Evolutionary conservation across 2,329 filamentous ascomycete species (phyloP).

Genomic region (Sporothrix humicola): DNA sequence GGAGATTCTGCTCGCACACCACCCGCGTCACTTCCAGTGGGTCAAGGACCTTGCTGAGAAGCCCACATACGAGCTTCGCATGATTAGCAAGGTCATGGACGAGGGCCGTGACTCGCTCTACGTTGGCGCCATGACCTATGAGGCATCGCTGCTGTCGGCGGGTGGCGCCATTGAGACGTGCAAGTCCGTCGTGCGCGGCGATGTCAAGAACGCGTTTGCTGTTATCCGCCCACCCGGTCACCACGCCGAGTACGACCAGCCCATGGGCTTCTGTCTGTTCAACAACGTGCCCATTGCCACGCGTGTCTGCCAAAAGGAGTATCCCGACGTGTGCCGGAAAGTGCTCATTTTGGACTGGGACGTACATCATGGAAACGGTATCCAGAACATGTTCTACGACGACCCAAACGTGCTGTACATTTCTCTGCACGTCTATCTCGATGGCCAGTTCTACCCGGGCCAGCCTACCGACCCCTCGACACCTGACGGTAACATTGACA

Average conservation of each 20-base stretch:
- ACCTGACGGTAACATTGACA: constrained; percentile 66
- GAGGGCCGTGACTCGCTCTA: constrained; percentile 77
- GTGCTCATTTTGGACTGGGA: constrained; percentile 94
- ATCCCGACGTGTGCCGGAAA: constrained; percentile 81
- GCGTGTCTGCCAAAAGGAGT: constrained; percentile 82
- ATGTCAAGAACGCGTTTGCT: constrained; percentile 92
- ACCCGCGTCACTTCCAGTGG: constrained; percentile 77
- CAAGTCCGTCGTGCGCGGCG: constrained; percentile 81
- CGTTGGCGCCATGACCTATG: constrained; percentile 80
- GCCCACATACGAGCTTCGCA: constrained; percentile 68
- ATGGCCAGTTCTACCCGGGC: constrained; percentile 85
- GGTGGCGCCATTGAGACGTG: constrained; percentile 96
- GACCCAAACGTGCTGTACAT: constrained; percentile 96
- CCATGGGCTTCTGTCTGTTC: constrained; percentile 96
- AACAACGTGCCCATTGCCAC: constrained; percentile 96
- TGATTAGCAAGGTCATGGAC: constrained; percentile 66
- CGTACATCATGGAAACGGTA: constrained; percentile 83
- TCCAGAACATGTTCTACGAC: constrained; percentile 94
- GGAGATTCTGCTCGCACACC: constrained; percentile 83
- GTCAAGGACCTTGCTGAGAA: constrained; percentile 64
- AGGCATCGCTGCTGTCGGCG: constrained; percentile 80
- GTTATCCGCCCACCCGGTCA: constrained; percentile 95
- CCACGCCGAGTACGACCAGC: constrained; percentile 83
- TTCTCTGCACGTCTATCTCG: constrained; percentile 86
- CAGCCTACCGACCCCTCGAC: constrained; percentile 61